Base-by-base conservation (phyloP, 2,329 filamentous ascomycete genomes). In the Aplosporella prunicola region DNA sequence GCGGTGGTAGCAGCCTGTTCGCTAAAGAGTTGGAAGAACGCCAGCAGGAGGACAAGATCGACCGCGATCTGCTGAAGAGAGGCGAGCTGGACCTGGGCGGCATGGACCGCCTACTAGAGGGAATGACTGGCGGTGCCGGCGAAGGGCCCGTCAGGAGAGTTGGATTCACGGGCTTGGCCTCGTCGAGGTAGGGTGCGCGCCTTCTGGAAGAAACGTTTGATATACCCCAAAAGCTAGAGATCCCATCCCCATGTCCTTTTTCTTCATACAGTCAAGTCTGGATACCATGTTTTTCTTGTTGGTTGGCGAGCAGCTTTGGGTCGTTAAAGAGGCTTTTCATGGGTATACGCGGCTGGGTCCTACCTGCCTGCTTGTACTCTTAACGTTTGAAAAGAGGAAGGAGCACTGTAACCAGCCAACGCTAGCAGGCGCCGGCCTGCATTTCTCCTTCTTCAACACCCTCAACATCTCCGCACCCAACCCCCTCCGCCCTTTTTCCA, bases 41-140 rank as follows among this genome's bases (percentile, higher is more conserved):
- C n/a, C 49, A 56, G 18, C 47, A 51, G 15, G 47, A 43, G 10
- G 48, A 47, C 25, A 45, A 43, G 22, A 46, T 48, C n/a, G 66
- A 70, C 39, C 62, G 64, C 46, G 52, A 56, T 2, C 53, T 69
- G 39, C 56, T 69, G 7, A 55, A 60, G 27, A 52, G 55, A 9
- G 63, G 64, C 14, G 62, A 65, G 40, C 59, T 69, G 7, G 66
- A 68, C 43, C 47, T 70, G 11, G 63, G 62, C 20, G 66, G 66
- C 7, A 63, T 70, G 57, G 62, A 68, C 39, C 54, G 64, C 32
- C 47, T 69, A 45, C 58, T 71, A 1, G 55, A 58, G 4, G 46
- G 46, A 20, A 57, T 60, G 51, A 17, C 28, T 23, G 31, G 23
- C 5, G 20, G 26, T 5, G 26, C 32, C 4, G 26, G 25, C 8